These are phyloP conservation scores for Hyphodiscus hymeniophilus DNA, from an alignment of 495 filamentous ascomycete genomes.

Conservation along the genomic window DNA sequence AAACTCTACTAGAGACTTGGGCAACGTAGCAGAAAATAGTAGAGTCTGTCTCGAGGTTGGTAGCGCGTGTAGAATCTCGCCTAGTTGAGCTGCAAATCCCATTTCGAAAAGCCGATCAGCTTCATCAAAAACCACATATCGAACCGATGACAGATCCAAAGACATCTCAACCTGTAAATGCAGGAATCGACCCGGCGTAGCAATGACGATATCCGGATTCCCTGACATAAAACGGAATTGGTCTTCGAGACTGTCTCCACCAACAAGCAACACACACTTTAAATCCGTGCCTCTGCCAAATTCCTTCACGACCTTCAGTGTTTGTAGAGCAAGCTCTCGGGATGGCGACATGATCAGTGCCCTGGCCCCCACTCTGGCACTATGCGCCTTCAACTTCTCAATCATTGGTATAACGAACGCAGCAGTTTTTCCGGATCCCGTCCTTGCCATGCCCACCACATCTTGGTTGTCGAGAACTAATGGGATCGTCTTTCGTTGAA, in stretches of 20 bases:
- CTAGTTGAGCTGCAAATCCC: constrained; percentile 89
- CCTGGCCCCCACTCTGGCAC: constrained; percentile 71
- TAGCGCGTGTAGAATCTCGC: constrained; percentile 85
- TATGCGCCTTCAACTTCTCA: constrained; percentile 86
- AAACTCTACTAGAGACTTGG: constrained; percentile 90
- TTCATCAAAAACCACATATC: constrained; percentile 94
- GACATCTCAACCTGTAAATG: constrained; percentile 95
- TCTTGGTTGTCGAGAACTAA: constrained; percentile 81
- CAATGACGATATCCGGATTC: constrained; percentile 95
- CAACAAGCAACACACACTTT: constrained; percentile 79
- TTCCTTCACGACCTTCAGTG: constrained; percentile 92
- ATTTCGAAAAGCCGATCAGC: constrained; percentile 96
- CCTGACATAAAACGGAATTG: constrained; percentile 88
- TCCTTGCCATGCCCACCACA: constrained; percentile 95
- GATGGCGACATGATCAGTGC: constrained; percentile 86
- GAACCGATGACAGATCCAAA: constrained; percentile 74
- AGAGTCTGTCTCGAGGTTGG: constrained; percentile 80
- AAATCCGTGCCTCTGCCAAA: constrained; percentile 85
- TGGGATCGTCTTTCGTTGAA: constrained; percentile 94
- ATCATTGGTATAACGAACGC: constrained; percentile 99
- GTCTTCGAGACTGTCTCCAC: constrained; percentile 92
- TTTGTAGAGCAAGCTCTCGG: constrained; percentile 88
- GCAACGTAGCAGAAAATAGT: constrained; percentile 90
- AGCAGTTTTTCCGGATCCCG: constrained; percentile 93
- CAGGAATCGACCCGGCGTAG: constrained; percentile 89